These are phyloP conservation scores for Blastocladiella emersonii DNA, from an alignment of 371 early-diverging fungal genomes.

Conservation along the genomic window DNA sequence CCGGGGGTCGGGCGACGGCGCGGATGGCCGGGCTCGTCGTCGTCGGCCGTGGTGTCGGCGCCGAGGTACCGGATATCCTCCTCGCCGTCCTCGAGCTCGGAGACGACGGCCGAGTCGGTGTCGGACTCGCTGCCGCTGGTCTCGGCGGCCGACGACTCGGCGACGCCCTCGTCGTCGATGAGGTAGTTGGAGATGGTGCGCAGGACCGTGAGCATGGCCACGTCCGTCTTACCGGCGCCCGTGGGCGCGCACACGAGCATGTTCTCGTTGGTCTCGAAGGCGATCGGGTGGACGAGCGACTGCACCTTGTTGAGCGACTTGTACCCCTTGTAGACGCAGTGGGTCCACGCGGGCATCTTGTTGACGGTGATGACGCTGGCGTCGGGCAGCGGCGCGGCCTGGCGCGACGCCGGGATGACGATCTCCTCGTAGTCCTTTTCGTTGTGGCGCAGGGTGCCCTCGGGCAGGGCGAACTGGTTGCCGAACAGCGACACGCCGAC, in stretches of 20 bases:
- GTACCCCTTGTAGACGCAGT: constrained; percentile 74
- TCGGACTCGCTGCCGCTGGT: too few species aligned
- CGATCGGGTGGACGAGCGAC: constrained; percentile 84
- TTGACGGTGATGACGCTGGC: constrained; percentile 45
- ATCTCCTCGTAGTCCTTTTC: constrained; percentile 63
- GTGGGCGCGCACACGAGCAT: constrained; percentile 99
- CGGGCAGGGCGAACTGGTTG: constrained; percentile 49
- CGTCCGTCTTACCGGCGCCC: constrained; percentile 86
- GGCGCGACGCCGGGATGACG: constrained; percentile 51
- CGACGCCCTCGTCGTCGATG: too few species aligned
- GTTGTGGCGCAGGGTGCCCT: constrained; percentile 49
- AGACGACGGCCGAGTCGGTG: too few species aligned
- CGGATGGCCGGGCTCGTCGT: not conserved
- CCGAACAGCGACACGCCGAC: constrained; percentile 37
- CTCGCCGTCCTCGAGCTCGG: not conserved
- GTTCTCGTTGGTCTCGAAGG: constrained; percentile 85
- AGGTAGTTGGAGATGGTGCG: constrained; percentile 23
- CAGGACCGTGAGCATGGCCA: constrained; percentile 87
- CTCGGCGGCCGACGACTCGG: not conserved
- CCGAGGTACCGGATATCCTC: not conserved
- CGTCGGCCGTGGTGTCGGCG: not conserved
- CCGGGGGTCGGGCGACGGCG: not conserved
- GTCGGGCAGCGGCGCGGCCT: constrained; percentile 36
- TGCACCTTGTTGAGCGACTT: constrained; percentile 83
- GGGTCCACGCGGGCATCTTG: constrained; percentile 57